These are phyloP conservation scores for Solanum infundibuliforme DNA, from an alignment of 257 asterid genomes.

Conservation along the genomic window DNA sequence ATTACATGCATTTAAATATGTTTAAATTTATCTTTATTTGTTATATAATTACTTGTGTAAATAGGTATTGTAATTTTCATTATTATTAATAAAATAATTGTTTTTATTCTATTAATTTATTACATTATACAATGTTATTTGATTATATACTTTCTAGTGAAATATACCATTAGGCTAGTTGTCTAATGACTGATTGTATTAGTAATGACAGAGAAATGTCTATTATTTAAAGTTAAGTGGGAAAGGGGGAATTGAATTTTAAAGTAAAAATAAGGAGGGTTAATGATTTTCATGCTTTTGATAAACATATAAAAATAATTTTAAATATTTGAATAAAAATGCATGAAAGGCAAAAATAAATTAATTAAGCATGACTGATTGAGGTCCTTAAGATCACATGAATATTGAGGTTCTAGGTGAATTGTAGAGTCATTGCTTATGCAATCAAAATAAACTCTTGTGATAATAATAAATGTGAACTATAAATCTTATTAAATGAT, in stretches of 20 bases:
- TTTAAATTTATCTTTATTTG: too few species aligned
- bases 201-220: too few species aligned
- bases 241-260: too few species aligned
- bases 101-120: neutral
- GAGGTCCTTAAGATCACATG: neutral
- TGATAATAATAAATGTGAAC: neutral
- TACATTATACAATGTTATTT: neutral
- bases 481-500: neutral
- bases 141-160: neutral
- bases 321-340: too few species aligned
- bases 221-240: too few species aligned
- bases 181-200: neutral
- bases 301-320: neutral
- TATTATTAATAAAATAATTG: too few species aligned
- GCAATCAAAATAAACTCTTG: neutral
- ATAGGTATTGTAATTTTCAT: neutral
- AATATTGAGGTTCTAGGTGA: neutral
- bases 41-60: too few species aligned
- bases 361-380: neutral
- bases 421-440: neutral
- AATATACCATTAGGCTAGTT: neutral
- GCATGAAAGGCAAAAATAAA: neutral
- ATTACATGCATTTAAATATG: neutral
- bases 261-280: too few species aligned
- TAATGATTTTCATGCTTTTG: neutral